Evolutionary conservation across 1,139 yeast genomes (phyloP).

Genomic region (Meyerozyma carpophila): DNA sequence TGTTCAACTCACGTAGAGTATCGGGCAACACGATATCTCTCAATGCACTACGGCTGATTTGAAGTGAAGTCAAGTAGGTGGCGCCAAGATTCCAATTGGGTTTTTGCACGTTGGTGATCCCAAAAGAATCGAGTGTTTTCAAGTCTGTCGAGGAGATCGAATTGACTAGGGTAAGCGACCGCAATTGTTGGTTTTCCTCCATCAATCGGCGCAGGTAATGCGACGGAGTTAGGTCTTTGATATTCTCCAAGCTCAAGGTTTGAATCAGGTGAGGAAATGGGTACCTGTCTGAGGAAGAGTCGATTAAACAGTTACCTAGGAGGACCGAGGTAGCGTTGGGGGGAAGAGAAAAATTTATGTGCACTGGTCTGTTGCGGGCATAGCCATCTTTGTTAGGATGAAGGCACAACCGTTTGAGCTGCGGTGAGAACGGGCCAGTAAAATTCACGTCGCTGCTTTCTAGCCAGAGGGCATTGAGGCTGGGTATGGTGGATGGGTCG

Average conservation of each 20-base stretch:
- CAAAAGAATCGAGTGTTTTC: conserved; percentile 2
- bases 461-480: conserved; percentile 13
- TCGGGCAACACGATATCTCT: conserved; percentile 5
- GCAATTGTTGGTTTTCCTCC: conserved; percentile 4
- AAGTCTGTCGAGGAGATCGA: not conserved
- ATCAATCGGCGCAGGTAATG: conserved; percentile 9
- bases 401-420: conserved; percentile 6
- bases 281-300: conserved; percentile 6
- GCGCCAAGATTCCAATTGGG: conserved; percentile 3
- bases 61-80: not conserved
- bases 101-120: conserved; percentile 2
- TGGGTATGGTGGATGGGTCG: conserved; percentile 10
- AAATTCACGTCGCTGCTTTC: conserved; percentile 15
- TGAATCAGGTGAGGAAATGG: conserved; percentile 9
- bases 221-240: conserved; percentile 12
- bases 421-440: conserved; percentile 4
- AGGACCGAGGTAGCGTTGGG: conserved; percentile 7
- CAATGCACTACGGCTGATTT: conserved; percentile 1
- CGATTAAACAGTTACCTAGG: conserved; percentile 14
- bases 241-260: conserved; percentile 7
- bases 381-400: conserved; percentile 14
- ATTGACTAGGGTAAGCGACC: not conserved
- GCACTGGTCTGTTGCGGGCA: conserved; percentile 10
- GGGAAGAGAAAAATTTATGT: conserved; percentile 12
- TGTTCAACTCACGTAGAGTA: conserved; percentile 9